Conservation (phyloP, 345 rosid genomes). For the Lepidium aucheri region DNA sequence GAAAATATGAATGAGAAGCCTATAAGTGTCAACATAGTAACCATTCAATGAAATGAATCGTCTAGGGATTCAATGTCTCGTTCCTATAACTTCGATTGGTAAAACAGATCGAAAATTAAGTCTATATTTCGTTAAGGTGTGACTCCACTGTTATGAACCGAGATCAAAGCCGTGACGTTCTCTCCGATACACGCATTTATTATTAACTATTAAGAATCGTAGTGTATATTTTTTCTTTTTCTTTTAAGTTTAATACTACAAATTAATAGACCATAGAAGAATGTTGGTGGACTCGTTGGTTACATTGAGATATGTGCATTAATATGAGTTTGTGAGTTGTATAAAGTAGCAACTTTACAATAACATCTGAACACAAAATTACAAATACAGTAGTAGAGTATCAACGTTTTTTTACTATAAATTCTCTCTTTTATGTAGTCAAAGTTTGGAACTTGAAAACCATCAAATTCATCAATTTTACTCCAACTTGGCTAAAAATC, state of each 20-base stretch:
- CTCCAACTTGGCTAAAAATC: slow-evolving; percentile 13
- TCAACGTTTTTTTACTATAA: neutral
- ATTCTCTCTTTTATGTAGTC: slow-evolving; percentile 15
- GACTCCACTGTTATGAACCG: slow-evolving; percentile 30
- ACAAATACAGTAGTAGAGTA: slow-evolving; percentile 15
- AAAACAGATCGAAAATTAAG: neutral
- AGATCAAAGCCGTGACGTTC: slow-evolving; percentile 33
- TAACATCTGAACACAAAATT: slow-evolving; percentile 23
- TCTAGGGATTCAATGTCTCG: slow-evolving; percentile 20
- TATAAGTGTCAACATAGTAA: slow-evolving; percentile 15
- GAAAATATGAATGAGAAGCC: neutral
- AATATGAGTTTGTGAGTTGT: slow-evolving; percentile 16
- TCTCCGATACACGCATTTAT: slow-evolving; percentile 22
- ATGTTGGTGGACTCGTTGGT: slow-evolving; percentile 30
- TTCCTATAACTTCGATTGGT: slow-evolving; percentile 13
- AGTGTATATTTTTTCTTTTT: neutral
- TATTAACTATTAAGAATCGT: neutral
- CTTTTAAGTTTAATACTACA: neutral
- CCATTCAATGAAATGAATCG: slow-evolving; percentile 8
- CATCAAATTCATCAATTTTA: slow-evolving; percentile 41
- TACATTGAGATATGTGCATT: slow-evolving; percentile 21
- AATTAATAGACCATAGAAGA: slow-evolving; percentile 16
- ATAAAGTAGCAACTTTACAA: slow-evolving; percentile 21
- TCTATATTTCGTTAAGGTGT: slow-evolving; percentile 9
- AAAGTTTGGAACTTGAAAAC: slow-evolving; percentile 69